Conservation (phyloP, 2,329 filamentous ascomycete genomes). For the Paracoccidioides lutzii region DNA sequence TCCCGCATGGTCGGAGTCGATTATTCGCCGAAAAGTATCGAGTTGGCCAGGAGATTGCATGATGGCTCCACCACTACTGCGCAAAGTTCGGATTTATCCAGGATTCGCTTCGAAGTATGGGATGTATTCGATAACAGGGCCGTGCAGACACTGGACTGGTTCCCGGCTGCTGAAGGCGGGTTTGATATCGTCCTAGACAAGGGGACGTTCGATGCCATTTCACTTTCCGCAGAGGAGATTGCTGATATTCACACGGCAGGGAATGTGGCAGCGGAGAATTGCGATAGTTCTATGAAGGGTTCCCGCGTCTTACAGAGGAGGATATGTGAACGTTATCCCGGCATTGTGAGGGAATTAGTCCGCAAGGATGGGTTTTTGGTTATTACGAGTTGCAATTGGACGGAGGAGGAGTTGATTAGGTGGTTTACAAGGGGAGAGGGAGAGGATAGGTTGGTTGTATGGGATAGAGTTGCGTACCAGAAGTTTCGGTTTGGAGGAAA, state of each 20-base stretch:
- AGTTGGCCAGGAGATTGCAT: constrained; percentile 56
- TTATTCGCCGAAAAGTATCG: constrained; percentile 64
- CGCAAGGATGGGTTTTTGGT: constrained; percentile 60
- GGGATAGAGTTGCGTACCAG: constrained; percentile 62
- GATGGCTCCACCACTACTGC: background rate
- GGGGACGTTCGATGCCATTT: constrained; percentile 93
- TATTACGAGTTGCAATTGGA: constrained; percentile 98
- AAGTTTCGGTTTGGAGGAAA: constrained; percentile 81
- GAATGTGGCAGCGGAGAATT: constrained; percentile 35
- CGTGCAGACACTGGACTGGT: constrained; percentile 22
- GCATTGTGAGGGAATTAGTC: constrained; percentile 55
- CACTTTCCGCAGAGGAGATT: constrained; percentile 39
- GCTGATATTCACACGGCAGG: constrained; percentile 4
- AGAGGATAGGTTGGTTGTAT: constrained; percentile 43
- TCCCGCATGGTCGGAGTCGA: constrained; percentile 75
- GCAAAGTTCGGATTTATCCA: too few species aligned
- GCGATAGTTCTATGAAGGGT: constrained; percentile 24
- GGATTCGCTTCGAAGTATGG: constrained; percentile 46
- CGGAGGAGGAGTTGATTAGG: constrained; percentile 63
- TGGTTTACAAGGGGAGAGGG: constrained; percentile 53
- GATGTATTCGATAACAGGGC: constrained; percentile 42
- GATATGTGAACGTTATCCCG: constrained; percentile 62
- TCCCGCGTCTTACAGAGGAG: constrained; percentile 32
- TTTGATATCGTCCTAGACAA: constrained; percentile 96
- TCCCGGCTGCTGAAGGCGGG: constrained; percentile 35